Conservation (phyloP, 306 rosid species). For the Quercus robur region DNA sequence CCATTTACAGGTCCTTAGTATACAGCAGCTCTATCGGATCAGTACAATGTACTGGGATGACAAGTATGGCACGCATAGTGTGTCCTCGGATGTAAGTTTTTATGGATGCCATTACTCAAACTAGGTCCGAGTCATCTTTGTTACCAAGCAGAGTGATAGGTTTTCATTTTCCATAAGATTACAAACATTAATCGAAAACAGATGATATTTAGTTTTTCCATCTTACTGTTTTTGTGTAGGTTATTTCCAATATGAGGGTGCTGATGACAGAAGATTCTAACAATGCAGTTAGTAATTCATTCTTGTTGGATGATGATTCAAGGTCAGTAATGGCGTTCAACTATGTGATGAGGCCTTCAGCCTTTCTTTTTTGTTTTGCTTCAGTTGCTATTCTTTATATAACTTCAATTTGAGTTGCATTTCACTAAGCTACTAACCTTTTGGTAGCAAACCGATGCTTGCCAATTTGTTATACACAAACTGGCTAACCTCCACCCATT, state of each 20-base stretch:
- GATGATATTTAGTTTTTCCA: constrained; percentile 17
- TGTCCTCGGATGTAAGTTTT: constrained; percentile 75
- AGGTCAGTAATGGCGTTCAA: constrained; percentile 34
- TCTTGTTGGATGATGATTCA: constrained; percentile 63
- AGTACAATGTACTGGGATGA: constrained; percentile 99
- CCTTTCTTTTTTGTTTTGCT: background rate
- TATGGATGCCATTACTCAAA: constrained; percentile 30
- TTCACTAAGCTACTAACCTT: background rate
- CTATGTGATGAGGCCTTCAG: background rate
- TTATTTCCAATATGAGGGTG: constrained; percentile 58
- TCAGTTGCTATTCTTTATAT: background rate
- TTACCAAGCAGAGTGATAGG: constrained; percentile 6
- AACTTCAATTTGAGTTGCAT: background rate
- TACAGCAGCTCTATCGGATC: constrained; percentile 93
- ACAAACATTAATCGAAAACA: background rate
- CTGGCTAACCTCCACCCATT: background rate
- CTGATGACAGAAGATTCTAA: constrained; percentile 66
- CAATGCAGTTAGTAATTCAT: constrained; percentile 60
- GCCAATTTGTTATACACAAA: background rate
- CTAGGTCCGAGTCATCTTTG: constrained; percentile 33
- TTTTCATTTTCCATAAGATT: background rate
- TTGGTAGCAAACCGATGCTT: background rate
- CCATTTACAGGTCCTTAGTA: constrained; percentile 76
- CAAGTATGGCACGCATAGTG: constrained; percentile 43
- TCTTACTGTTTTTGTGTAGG: constrained; percentile 34